Evolutionary conservation across 2,329 filamentous ascomycete genomes (phyloP).

Genomic region (Hysterium pulicare): DNA sequence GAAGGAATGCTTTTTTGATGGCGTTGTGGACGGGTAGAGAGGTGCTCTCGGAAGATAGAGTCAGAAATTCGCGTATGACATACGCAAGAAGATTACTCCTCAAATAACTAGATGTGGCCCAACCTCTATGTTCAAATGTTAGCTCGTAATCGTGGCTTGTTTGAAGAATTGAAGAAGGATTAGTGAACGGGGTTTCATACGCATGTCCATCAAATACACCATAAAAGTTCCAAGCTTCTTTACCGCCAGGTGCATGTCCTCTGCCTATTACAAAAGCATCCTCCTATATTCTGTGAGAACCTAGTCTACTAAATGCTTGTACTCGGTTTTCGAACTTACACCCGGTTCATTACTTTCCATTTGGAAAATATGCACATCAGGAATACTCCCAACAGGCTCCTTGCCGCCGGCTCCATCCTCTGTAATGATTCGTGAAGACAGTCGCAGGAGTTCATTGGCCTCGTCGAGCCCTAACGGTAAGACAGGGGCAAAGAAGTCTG

Average conservation of each 20-base stretch:
- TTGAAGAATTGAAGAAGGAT: neutral
- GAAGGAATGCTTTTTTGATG: constrained; percentile 57
- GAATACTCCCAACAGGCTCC: constrained; percentile 19
- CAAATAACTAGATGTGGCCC: constrained; percentile 42
- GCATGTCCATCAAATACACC: constrained; percentile 52
- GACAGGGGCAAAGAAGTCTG: too few species aligned
- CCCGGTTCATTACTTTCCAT: constrained; percentile 29
- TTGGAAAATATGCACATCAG: constrained; percentile 30
- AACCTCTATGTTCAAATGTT: constrained; percentile 30
- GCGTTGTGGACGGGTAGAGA: constrained; percentile 51
- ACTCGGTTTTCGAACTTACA: too few species aligned
- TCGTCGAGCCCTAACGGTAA: too few species aligned
- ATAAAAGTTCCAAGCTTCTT: constrained; percentile 36
- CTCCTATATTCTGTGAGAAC: constrained; percentile 15
- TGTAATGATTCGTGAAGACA: too few species aligned
- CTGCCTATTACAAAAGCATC: constrained; percentile 30
- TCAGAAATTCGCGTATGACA: constrained; percentile 37
- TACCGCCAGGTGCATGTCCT: constrained; percentile 22
- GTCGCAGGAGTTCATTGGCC: too few species aligned
- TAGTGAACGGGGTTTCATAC: constrained; percentile 25
- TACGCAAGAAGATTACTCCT: constrained; percentile 43
- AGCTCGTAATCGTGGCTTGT: neutral
- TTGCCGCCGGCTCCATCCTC: constrained; percentile 15
- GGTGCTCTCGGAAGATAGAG: constrained; percentile 30
- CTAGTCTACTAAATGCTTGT: constrained; percentile 1